phyloP scores from a whole-genome alignment of 306 rosid genomes.

The Medicago arabica region DNA sequence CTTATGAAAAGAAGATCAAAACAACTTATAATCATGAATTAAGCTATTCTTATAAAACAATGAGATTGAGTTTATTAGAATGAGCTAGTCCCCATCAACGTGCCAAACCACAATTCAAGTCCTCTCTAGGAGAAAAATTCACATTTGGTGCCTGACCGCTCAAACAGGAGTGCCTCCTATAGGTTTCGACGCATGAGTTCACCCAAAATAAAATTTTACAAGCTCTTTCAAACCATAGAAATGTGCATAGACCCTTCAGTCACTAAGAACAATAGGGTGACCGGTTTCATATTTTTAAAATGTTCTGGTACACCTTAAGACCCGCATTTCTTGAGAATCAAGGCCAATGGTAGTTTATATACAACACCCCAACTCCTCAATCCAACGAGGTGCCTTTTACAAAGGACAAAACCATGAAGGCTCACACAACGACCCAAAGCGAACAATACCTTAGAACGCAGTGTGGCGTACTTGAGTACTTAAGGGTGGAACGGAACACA shows the following conservation, averaged over 20 bases:
- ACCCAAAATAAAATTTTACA: neutral
- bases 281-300: neutral
- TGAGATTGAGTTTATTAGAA: neutral
- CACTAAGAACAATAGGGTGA: no score
- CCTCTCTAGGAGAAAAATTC: neutral
- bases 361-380: no score
- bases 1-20: neutral
- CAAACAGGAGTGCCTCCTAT: neutral
- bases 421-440: no score
- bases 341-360: no score
- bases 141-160: neutral
- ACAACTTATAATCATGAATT: neutral
- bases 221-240: neutral
- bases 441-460: no score
- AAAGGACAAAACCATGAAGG: no score
- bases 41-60: neutral
- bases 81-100: neutral
- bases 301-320: no score
- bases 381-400: no score
- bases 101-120: neutral
- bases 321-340: no score
- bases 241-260: neutral
- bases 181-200: neutral
- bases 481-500: neutral
- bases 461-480: no score